Evolutionary conservation across 2,329 filamentous ascomycete genomes (phyloP), one percentile per base, ranked within the genome.

Genomic region (Ascomycota sp.): DNA sequence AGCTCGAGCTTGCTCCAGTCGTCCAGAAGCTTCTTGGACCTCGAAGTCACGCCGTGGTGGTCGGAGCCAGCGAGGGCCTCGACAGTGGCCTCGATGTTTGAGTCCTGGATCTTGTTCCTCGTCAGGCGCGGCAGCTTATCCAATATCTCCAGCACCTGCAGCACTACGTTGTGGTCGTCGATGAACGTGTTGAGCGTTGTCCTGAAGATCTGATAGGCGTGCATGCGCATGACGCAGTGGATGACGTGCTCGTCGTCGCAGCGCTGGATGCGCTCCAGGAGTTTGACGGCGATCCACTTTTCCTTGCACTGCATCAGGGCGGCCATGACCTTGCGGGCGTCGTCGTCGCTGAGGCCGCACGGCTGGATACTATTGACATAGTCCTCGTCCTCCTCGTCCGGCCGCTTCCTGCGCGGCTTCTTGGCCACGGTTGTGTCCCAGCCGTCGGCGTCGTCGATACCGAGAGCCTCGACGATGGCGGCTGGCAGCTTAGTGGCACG

Each of bases 211-310:
- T 86, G 78, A 50, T 98, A 98, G 30, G 86, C 89, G 57, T 95
- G 89, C 76, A 95, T 91, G 43, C 81, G 80, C 46, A 94, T 79
- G 24, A 95, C 83, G 30, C 77, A 73, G 51, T 89, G 80, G 35
- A 80, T 72, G 32, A 94, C 81, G 37, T 73, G 73, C 45, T 93
- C 82, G 41, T 94, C 83, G 29, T 86, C 69, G 46, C 78, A 85
- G 25, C 69, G 67, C 52, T 93, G 81, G 36, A 98, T 83, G 30
- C 89, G 85, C 40, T 75, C 69, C 35, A 98, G 68, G 33, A 98
- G 61, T 55, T 95, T 95, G 54, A 94, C 83, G 3, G 81, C 83
- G 51, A 98, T 94, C 89, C 89, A 98, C 54, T 94, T 94, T 62
- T 98, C 89, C 54, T 93, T 92, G 63, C 82, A 93, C 51, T 94